phyloP scores from a whole-genome alignment of 192 early-diverging fungal genomes.

The Linnemannia exigua region DNA sequence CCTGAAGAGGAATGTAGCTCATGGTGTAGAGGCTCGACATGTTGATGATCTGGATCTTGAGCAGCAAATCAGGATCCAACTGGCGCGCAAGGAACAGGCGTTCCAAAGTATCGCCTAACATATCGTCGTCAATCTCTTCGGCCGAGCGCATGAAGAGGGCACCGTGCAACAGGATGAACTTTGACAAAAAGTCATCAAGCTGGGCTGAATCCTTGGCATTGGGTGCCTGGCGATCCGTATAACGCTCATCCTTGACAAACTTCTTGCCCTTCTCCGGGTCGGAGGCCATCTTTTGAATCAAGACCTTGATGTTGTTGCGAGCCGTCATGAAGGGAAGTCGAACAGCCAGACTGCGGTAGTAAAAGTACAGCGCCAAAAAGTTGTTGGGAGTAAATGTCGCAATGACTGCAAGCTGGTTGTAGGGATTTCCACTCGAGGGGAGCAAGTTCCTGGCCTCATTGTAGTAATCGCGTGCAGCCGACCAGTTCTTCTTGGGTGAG shows the following conservation, averaged over 20 bases:
- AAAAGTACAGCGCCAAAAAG: constrained; percentile 63
- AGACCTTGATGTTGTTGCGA: constrained; percentile 59
- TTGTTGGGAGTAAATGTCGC: constrained; percentile 67
- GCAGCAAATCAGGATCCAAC: constrained; percentile 46
- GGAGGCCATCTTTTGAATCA: constrained; percentile 55
- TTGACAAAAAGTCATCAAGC: constrained; percentile 42
- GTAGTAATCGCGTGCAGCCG: constrained; percentile 72
- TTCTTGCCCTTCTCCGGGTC: constrained; percentile 47
- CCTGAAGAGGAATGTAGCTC: constrained; percentile 49
- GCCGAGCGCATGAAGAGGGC: constrained; percentile 51
- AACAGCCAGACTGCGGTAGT: constrained; percentile 64
- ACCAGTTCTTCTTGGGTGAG: constrained; percentile 69
- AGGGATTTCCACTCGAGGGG: constrained; percentile 71
- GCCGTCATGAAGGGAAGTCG: constrained; percentile 63
- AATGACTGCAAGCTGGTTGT: constrained; percentile 84
- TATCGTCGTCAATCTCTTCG: constrained; percentile 27
- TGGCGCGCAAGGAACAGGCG: constrained; percentile 37
- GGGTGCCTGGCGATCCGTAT: constrained; percentile 40
- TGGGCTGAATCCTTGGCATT: constrained; percentile 38
- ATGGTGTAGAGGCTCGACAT: constrained; percentile 56
- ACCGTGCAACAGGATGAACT: constrained; percentile 58
- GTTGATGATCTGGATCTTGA: constrained; percentile 56
- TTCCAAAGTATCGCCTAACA: constrained; percentile 32
- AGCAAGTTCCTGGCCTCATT: constrained; percentile 70
- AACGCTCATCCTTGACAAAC: constrained; percentile 39